phyloP scores from a whole-genome alignment of 192 early-diverging fungal genomes.

The Chytriomyces sp. region DNA sequence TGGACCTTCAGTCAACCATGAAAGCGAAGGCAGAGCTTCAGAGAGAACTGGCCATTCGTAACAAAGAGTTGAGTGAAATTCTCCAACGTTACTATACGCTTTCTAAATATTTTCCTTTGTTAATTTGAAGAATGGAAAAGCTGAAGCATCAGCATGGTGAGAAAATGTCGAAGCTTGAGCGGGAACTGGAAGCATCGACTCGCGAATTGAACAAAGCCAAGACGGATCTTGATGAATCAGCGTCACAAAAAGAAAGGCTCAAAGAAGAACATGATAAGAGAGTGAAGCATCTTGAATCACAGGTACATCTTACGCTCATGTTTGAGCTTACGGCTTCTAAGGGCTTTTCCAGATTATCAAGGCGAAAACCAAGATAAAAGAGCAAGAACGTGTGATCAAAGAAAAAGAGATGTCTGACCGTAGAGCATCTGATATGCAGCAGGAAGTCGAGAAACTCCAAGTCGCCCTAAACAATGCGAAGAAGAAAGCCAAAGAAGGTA shows the following conservation, averaged over 20 bases:
- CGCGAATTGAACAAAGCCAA: constrained; percentile 31
- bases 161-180: constrained; percentile 35
- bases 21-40: constrained; percentile 48
- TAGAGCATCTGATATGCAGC: constrained; percentile 27
- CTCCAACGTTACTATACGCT: not conserved
- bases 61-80: constrained; percentile 43
- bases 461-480: constrained; percentile 29
- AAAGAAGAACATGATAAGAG: constrained; percentile 53
- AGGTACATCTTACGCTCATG: not conserved
- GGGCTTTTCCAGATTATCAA: constrained; percentile 31
- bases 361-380: constrained; percentile 44
- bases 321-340: not conserved
- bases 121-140: constrained; percentile 39
- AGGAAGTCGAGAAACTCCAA: constrained; percentile 46
- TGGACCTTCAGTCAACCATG: constrained; percentile 36
- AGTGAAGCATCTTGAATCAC: constrained; percentile 37
- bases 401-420: constrained; percentile 41
- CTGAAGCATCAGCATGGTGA: constrained; percentile 38
- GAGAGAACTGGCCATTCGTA: constrained; percentile 38
- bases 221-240: constrained; percentile 36
- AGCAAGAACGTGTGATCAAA: constrained; percentile 35
- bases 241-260: constrained; percentile 32
- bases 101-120: not conserved
- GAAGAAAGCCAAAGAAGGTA: constrained; percentile 56
- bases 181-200: constrained; percentile 36